Percentiles rank a stretch among this genome's conserved stretches.
These are phyloP conservation scores for Firmiana major DNA, from an alignment of 345 rosid species.

Conservation along the genomic window DNA sequence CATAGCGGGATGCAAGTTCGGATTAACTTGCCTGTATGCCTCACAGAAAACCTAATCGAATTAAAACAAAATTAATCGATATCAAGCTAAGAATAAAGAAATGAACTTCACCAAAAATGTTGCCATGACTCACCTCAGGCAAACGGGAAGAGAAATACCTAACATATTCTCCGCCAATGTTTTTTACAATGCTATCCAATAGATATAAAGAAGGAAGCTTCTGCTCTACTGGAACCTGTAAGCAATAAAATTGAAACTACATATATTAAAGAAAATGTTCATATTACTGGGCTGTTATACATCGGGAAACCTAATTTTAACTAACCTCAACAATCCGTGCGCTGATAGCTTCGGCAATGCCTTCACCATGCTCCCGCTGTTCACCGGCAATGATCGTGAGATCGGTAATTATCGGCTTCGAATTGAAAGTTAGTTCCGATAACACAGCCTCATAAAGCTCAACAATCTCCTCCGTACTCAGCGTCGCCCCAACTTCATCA, in stretches of 20 bases:
- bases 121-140: constrained; percentile 73
- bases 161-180: constrained; percentile 76
- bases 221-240: constrained; percentile 85
- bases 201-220: constrained; percentile 89
- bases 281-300: background rate
- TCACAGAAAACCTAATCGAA: constrained; percentile 64
- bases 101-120: background rate
- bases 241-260: constrained; percentile 1
- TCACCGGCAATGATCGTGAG: constrained; percentile 97
- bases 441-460: constrained; percentile 62
- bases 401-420: constrained; percentile 95
- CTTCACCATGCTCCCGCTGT: constrained; percentile 64
- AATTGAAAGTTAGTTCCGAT: constrained; percentile 78
- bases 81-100: background rate
- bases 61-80: constrained; percentile 8
- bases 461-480: constrained; percentile 55
- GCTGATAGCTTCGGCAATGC: constrained; percentile 85
- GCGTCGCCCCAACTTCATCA: constrained; percentile 29
- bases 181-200: constrained; percentile 92
- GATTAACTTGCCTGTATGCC: constrained; percentile 80
- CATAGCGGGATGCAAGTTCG: constrained; percentile 67
- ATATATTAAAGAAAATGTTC: background rate
- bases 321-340: constrained; percentile 85
- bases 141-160: constrained; percentile 70
- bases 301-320: background rate